These are phyloP conservation scores for Diutina pseudorugosa DNA, from an alignment of 1,139 yeast species.

Conservation along the genomic window DNA sequence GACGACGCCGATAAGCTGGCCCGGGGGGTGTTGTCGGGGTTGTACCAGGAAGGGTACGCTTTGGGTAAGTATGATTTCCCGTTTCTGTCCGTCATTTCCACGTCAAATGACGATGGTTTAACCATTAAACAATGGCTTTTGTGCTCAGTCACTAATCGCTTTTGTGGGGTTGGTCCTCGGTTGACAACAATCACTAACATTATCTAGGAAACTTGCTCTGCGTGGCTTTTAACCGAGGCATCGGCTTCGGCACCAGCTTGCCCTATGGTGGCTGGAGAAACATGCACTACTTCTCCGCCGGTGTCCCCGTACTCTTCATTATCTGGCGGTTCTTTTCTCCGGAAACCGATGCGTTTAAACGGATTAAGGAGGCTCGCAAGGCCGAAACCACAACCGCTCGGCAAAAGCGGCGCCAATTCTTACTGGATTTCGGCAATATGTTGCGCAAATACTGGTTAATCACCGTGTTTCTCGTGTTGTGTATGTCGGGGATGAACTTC, in stretches of 20 bases:
- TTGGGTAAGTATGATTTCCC: conserved; percentile 28
- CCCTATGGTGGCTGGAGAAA: conserved; percentile 48
- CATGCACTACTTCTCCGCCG: conserved; percentile 70
- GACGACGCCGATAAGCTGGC: conserved; percentile 58
- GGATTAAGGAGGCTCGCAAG: conserved; percentile 5
- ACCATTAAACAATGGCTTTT: no score
- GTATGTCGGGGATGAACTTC: conserved; percentile 43
- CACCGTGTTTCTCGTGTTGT: conserved; percentile 29
- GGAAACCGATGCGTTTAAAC: conserved; percentile 44
- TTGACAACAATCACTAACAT: no score
- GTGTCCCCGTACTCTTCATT: conserved; percentile 48
- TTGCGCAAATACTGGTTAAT: conserved; percentile 31
- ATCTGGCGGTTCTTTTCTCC: conserved; percentile 37
- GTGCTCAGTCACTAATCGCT: no score
- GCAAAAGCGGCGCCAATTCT: conserved; percentile 1
- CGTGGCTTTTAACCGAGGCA: conserved; percentile 2
- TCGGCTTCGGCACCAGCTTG: neutral
- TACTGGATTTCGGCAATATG: conserved; percentile 8
- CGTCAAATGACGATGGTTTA: no score
- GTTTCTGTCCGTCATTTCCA: no score
- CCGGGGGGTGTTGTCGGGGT: conserved; percentile 52
- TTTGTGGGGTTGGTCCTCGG: no score
- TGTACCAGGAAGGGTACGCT: conserved; percentile 65
- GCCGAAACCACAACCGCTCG: conserved; percentile 8
- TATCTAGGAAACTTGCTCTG: neutral